Percentiles rank a stretch among this genome's conserved stretches.
Evolutionary conservation across 495 filamentous ascomycete genomes (phyloP).

Genomic region (Podospora pseudocomata): DNA sequence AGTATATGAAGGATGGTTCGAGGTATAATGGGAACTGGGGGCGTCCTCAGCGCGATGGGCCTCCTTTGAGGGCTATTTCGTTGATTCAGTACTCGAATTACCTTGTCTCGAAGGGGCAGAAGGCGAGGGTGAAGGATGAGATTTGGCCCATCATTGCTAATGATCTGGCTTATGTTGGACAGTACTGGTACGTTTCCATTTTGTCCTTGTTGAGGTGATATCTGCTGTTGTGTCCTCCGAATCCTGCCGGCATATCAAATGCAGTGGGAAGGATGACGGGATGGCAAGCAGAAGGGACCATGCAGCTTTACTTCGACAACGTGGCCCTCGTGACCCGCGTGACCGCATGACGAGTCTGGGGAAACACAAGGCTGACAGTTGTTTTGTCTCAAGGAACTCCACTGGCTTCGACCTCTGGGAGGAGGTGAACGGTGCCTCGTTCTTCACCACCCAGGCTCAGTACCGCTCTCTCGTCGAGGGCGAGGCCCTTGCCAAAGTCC

Average conservation of each 20-base stretch:
- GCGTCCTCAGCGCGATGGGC: slow-evolving; percentile 65
- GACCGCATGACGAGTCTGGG: neutral
- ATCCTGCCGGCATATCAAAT: neutral
- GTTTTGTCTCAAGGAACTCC: slow-evolving; percentile 38
- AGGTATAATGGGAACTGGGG: slow-evolving; percentile 30
- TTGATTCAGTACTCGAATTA: slow-evolving; percentile 42
- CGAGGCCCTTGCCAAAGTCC: slow-evolving; percentile 45
- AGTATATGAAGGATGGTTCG: slow-evolving; percentile 38
- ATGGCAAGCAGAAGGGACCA: neutral
- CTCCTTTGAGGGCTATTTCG: slow-evolving; percentile 60
- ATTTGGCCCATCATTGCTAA: slow-evolving; percentile 62
- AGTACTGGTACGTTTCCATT: slow-evolving; percentile 54
- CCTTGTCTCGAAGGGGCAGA: slow-evolving; percentile 42
- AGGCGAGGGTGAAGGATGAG: slow-evolving; percentile 32
- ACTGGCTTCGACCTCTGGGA: slow-evolving; percentile 69
- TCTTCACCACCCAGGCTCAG: slow-evolving; percentile 47
- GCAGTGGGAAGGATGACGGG: neutral
- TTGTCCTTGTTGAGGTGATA: neutral
- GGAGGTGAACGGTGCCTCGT: slow-evolving; percentile 57
- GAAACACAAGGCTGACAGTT: slow-evolving; percentile 2
- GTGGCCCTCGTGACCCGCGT: neutral
- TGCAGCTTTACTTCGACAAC: neutral
- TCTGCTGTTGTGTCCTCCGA: slow-evolving; percentile 1
- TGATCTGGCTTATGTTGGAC: slow-evolving; percentile 60
- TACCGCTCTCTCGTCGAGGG: slow-evolving; percentile 57